Base-by-base conservation (phyloP, 176 grass and related monocot species). In the Paspalum notatum region DNA sequence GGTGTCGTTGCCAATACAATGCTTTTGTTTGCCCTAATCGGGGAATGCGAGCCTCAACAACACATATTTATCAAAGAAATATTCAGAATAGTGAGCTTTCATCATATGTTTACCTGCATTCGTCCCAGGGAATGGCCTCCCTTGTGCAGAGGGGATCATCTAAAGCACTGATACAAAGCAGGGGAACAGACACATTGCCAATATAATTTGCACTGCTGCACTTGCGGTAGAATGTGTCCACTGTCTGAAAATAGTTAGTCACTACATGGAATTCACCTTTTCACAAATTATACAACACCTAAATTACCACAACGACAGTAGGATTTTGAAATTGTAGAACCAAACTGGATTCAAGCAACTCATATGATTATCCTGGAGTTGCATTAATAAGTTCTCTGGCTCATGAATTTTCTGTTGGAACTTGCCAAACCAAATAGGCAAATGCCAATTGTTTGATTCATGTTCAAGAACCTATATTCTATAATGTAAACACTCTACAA, bases 81-180 rank as follows among this genome's bases (percentile, higher is more conserved):
- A 10, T 79, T 76, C 12, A 41, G 56, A 60, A 58, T 10, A 55
- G 54, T 49, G 64, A 65, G 5, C 32, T 64, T 89, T 27, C 6
- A 13, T 32, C 13, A 71, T 16, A 76, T 14, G 15, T 60, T 42
- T 87, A 85, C 92, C 88, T 95, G 92, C 95, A 98, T 86, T 98
- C 95, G 68, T 98, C 95, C 85, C 88, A 98, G 42, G 95, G 95
- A 89, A 98, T 98, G 56, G 92, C 90, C 80, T 98, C 95, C 82
- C 75, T 91, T 81, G 95, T 95, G 89, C 92, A 98, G 72, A 98
- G 86, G 5, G 95, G 95, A 40, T 98, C 95, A 79, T 98, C 95
- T 74, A 98, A 89, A 80, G 95, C 90, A 86, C 90, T 98, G 71
- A 98, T 81, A 86, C 92, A 98, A 62, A 98, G 83, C 71, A 98